phyloP scores from a whole-genome alignment of 208 protist species.

The Naegleria gruberi region DNA sequence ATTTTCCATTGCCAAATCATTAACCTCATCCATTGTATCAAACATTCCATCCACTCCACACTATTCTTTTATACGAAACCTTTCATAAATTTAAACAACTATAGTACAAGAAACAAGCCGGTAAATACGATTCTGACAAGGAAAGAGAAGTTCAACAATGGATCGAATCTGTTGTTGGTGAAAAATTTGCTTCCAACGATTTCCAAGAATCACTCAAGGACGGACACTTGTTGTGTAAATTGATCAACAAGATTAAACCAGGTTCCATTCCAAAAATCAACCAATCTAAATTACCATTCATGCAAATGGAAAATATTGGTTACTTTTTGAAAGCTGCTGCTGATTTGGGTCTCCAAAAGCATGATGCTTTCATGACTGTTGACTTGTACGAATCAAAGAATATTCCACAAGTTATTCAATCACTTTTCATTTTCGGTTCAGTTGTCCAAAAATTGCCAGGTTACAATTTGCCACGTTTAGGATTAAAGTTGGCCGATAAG shows the following conservation, averaged over 20 bases:
- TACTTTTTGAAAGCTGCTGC: slow-evolving; percentile 5
- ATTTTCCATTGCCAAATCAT: too few relatives aligned
- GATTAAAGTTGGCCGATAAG: slow-evolving; percentile 6
- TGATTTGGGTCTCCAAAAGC: background rate
- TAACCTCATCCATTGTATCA: too few relatives aligned
- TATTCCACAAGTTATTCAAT: slow-evolving; percentile 12
- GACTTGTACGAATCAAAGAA: slow-evolving; percentile 28
- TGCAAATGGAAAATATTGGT: slow-evolving; percentile 24
- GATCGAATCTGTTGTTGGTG: slow-evolving; percentile 17
- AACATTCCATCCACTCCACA: too few relatives aligned
- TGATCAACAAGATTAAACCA: slow-evolving; percentile 24
- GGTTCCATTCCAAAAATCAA: slow-evolving; percentile 12
- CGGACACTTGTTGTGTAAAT: slow-evolving; percentile 2
- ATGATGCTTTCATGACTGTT: slow-evolving; percentile 20
- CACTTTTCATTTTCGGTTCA: background rate
- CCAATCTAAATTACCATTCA: background rate
- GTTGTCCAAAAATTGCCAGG: slow-evolving; percentile 11
- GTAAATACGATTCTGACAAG: background rate
- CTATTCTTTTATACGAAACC: too few relatives aligned
- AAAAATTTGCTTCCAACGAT: background rate
- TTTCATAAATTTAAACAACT: background rate
- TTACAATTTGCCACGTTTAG: background rate
- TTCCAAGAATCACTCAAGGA: slow-evolving; percentile 5
- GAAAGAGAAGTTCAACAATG: slow-evolving; percentile 3
- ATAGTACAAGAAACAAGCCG: background rate